phyloP scores from a whole-genome alignment of 805 yeast species.

The Wickerhamiella azymoides region DNA sequence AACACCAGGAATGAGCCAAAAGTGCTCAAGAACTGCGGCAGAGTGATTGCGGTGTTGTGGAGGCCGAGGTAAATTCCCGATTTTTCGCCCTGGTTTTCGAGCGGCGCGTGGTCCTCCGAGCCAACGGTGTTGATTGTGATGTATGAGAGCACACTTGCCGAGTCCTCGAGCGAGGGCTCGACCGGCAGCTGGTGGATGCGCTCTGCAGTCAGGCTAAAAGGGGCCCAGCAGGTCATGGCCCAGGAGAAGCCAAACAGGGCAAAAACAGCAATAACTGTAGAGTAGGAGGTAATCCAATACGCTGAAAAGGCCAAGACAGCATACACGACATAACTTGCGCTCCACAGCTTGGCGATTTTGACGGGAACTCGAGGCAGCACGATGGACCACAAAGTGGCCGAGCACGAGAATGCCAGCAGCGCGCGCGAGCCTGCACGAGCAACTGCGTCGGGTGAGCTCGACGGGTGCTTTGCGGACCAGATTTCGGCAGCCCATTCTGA shows the following conservation, averaged over 20 bases:
- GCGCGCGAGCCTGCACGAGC: constrained; percentile 26
- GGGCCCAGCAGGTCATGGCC: constrained; percentile 58
- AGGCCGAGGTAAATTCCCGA: constrained; percentile 29
- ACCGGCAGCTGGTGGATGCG: constrained; percentile 22
- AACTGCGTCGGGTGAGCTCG: constrained; percentile 24
- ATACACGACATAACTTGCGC: constrained; percentile 36
- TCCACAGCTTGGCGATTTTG: constrained; percentile 31
- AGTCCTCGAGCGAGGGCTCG: neutral
- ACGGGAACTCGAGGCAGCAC: constrained; percentile 12
- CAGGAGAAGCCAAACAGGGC: constrained; percentile 46
- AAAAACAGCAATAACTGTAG: constrained; percentile 35
- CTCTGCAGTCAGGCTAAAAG: constrained; percentile 47
- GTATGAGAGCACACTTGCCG: neutral
- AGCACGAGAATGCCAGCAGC: constrained; percentile 24
- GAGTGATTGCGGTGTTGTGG: constrained; percentile 28
- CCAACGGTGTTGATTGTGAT: neutral
- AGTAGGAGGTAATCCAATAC: constrained; percentile 31
- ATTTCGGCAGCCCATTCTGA: constrained; percentile 53
- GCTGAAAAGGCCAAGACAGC: constrained; percentile 36
- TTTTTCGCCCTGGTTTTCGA: constrained; percentile 14
- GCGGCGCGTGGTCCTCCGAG: constrained; percentile 1
- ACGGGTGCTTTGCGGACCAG: constrained; percentile 29
- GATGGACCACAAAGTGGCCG: constrained; percentile 20
- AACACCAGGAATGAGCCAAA: constrained; percentile 28
- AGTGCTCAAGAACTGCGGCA: constrained; percentile 29